Conservation (phyloP, 2,329 filamentous ascomycete genomes). For the Eutypa lata region DNA sequence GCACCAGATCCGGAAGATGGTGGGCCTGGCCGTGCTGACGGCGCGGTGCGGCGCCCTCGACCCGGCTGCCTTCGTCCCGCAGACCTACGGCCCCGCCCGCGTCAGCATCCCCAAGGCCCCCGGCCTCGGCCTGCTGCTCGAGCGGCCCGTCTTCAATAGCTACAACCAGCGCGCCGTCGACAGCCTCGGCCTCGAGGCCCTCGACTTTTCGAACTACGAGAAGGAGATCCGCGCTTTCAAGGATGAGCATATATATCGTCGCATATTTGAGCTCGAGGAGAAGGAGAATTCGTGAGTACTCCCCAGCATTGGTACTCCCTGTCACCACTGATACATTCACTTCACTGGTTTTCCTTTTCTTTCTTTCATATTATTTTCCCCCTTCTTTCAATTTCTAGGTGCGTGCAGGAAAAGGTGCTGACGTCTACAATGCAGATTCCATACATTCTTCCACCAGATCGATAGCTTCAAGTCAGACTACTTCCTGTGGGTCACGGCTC, state of each 20-base stretch:
- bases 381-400: too few species aligned
- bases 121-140: conserved; percentile 80
- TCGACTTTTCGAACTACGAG: conserved; percentile 78
- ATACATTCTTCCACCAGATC: conserved; percentile 75
- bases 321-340: too few species aligned
- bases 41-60: conserved; percentile 73
- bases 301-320: conserved; percentile 23
- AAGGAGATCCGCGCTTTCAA: conserved; percentile 85
- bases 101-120: conserved; percentile 94
- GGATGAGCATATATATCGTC: conserved; percentile 83
- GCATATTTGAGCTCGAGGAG: conserved; percentile 88
- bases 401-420: too few species aligned
- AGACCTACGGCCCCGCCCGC: conserved; percentile 69
- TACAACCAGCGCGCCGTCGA: conserved; percentile 75
- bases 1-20: conserved; percentile 99
- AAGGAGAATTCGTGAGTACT: conserved; percentile 79
- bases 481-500: conserved; percentile 73
- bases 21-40: conserved; percentile 82
- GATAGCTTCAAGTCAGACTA: conserved; percentile 70
- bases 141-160: conserved; percentile 84
- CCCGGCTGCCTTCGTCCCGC: conserved; percentile 62
- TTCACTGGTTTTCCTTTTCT: too few species aligned
- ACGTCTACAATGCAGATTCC: conserved; percentile 68
- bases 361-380: too few species aligned
- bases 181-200: conserved; percentile 61